phyloP scores from a whole-genome alignment of 495 filamentous ascomycete genomes.

The Penicillium herquei region DNA sequence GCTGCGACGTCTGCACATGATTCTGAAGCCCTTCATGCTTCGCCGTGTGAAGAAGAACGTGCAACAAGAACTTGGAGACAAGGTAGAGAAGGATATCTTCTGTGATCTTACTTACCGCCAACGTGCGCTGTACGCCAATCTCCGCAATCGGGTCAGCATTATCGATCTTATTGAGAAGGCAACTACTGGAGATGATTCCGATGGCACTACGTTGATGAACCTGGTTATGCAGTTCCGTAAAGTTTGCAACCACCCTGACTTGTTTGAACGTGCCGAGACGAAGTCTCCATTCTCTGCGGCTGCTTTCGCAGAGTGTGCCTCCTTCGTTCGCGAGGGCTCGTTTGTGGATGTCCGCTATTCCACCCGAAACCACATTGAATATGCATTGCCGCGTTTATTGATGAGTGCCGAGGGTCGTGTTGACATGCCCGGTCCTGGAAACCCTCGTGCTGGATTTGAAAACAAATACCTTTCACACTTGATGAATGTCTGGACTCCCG shows the following conservation, averaged over 20 bases:
- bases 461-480: constrained; percentile 69
- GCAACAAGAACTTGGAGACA: constrained; percentile 97
- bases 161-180: constrained; percentile 99
- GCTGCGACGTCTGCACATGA: constrained; percentile 95
- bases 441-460: constrained; percentile 71
- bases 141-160: constrained; percentile 95
- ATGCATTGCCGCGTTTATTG: constrained; percentile 74
- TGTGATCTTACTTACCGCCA: constrained; percentile 97
- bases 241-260: constrained; percentile 97
- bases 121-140: constrained; percentile 85
- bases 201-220: constrained; percentile 96
- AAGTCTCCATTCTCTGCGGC: constrained; percentile 79
- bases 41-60: constrained; percentile 99
- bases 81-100: constrained; percentile 94
- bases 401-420: constrained; percentile 74
- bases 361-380: constrained; percentile 81
- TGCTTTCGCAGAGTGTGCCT: constrained; percentile 89
- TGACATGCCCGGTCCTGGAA: constrained; percentile 71
- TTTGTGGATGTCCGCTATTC: constrained; percentile 83
- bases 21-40: constrained; percentile 98
- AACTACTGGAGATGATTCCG: constrained; percentile 87
- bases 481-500: constrained; percentile 85
- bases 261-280: constrained; percentile 93
- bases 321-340: constrained; percentile 84
- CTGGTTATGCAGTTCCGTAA: constrained; percentile 99